Conservation (phyloP, 2,329 filamentous ascomycete species). For the Furcasterigmium furcatum region DNA sequence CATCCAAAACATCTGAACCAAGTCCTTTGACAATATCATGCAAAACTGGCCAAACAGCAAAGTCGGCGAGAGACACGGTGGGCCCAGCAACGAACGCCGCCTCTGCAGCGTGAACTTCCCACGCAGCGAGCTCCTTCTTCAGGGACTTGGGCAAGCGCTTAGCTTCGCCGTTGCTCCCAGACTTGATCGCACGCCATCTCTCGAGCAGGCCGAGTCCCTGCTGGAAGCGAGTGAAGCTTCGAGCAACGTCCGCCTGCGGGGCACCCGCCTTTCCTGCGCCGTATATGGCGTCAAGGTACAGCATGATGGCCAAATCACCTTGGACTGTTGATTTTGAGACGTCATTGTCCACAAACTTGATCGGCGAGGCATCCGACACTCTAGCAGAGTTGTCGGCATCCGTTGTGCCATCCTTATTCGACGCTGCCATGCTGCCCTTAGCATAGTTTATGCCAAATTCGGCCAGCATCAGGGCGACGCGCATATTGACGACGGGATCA, state of each 20-base stretch:
- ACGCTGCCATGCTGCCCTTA: slow-evolving; percentile 35
- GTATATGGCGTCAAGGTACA: slow-evolving; percentile 58
- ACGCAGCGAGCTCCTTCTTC: slow-evolving; percentile 30
- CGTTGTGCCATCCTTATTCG: slow-evolving; percentile 17
- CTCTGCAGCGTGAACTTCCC: slow-evolving; percentile 34
- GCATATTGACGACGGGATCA: slow-evolving; percentile 44
- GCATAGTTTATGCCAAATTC: slow-evolving; percentile 44
- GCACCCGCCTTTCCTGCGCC: slow-evolving; percentile 24
- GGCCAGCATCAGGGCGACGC: slow-evolving; percentile 46
- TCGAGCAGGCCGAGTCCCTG: slow-evolving; percentile 32
- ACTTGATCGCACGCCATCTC: slow-evolving; percentile 22
- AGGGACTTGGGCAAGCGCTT: slow-evolving; percentile 16
- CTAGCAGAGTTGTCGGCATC: slow-evolving; percentile 2
- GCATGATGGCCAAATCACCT: slow-evolving; percentile 50
- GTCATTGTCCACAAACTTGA: slow-evolving; percentile 57
- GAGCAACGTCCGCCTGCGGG: slow-evolving; percentile 26
- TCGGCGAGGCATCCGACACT: slow-evolving; percentile 15
- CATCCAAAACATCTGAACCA: slow-evolving; percentile 24
- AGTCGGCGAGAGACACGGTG: slow-evolving; percentile 45
- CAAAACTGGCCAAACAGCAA: slow-evolving; percentile 54
- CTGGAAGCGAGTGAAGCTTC: slow-evolving; percentile 38
- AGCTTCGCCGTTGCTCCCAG: slow-evolving; percentile 8
- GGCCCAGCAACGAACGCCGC: slow-evolving; percentile 43
- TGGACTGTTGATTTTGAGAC: slow-evolving; percentile 38
- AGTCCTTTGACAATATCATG: slow-evolving; percentile 36